phyloP scores from a whole-genome alignment of 495 filamentous ascomycete species.

The Pseudomonodictys pantanalensis region DNA sequence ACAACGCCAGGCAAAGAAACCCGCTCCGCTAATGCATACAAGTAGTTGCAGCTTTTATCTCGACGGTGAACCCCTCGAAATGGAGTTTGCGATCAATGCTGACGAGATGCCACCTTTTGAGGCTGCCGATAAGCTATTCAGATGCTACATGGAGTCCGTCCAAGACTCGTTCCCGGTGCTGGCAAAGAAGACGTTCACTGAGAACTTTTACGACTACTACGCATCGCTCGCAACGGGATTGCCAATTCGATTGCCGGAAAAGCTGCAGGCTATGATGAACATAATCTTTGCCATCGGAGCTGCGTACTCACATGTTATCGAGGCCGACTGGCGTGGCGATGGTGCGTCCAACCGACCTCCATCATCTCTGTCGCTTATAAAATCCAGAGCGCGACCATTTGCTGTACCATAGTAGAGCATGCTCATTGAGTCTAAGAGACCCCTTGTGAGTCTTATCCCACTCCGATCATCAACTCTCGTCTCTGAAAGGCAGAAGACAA shows the following conservation, averaged over 20 bases:
- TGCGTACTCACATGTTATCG: conserved; percentile 49
- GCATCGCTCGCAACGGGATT: conserved; percentile 45
- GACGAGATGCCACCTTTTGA: conserved; percentile 51
- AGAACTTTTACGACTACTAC: conserved; percentile 44
- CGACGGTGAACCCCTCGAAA: conserved; percentile 50
- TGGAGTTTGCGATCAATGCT: conserved; percentile 46
- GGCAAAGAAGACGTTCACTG: conserved; percentile 53
- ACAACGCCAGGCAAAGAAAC: conserved; percentile 26
- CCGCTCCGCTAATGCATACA: background rate
- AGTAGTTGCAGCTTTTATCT: conserved; percentile 49
- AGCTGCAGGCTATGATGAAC: conserved; percentile 60
- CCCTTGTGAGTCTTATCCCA: conserved; percentile 7
- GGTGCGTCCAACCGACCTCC: background rate
- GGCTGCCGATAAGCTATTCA: conserved; percentile 54
- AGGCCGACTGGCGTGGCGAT: conserved; percentile 44
- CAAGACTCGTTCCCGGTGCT: conserved; percentile 63
- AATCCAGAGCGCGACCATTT: conserved; percentile 51
- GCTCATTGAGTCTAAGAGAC: conserved; percentile 46
- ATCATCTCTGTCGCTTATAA: background rate
- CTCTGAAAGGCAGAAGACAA: too few relatives aligned
- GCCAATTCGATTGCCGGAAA: conserved; percentile 13
- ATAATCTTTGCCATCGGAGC: conserved; percentile 61
- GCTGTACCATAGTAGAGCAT: conserved; percentile 56
- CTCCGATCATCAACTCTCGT: too few relatives aligned
- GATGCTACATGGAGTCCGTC: conserved; percentile 57